Percentiles rank a stretch among this genome's conserved stretches.
Conservation (phyloP, 2,329 filamentous ascomycete species). For the Myriosclerotinia scirpicola region DNA sequence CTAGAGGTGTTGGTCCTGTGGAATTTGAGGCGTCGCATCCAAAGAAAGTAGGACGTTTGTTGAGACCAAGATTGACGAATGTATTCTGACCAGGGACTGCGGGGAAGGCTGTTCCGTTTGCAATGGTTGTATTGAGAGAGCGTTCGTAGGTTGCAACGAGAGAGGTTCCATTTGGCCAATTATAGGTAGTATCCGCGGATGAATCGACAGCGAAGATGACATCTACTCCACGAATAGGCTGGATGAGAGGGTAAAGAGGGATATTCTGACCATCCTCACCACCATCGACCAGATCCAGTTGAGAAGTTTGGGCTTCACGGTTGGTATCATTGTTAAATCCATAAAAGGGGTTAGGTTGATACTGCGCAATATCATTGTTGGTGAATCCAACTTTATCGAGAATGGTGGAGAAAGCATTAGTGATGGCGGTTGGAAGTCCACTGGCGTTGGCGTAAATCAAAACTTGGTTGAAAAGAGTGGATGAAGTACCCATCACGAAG, state of each 20-base stretch:
- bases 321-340: slow-evolving; percentile 61
- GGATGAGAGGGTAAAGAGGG: slow-evolving; percentile 74
- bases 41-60: slow-evolving; percentile 75
- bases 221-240: slow-evolving; percentile 69
- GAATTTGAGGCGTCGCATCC: slow-evolving; percentile 70
- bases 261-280: slow-evolving; percentile 78
- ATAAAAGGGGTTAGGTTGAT: slow-evolving; percentile 74
- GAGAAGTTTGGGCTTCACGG: slow-evolving; percentile 50
- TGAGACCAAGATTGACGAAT: slow-evolving; percentile 74
- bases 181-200: slow-evolving; percentile 66
- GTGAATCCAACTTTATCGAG: slow-evolving; percentile 55
- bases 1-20: slow-evolving; percentile 58
- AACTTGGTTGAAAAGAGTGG: slow-evolving; percentile 79
- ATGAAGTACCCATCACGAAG: slow-evolving; percentile 83
- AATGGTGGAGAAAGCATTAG: slow-evolving; percentile 53
- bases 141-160: slow-evolving; percentile 74
- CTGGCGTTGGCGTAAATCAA: slow-evolving; percentile 62
- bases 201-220: slow-evolving; percentile 80
- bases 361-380: slow-evolving; percentile 73
- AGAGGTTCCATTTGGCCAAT: slow-evolving; percentile 77
- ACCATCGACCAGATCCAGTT: slow-evolving; percentile 74
- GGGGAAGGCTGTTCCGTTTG: slow-evolving; percentile 71
- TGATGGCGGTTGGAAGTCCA: slow-evolving; percentile 49
- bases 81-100: slow-evolving; percentile 71
- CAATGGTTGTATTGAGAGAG: slow-evolving; percentile 54